phyloP scores from a whole-genome alignment of 164 flowering plant species.

The Saururus chinensis region DNA sequence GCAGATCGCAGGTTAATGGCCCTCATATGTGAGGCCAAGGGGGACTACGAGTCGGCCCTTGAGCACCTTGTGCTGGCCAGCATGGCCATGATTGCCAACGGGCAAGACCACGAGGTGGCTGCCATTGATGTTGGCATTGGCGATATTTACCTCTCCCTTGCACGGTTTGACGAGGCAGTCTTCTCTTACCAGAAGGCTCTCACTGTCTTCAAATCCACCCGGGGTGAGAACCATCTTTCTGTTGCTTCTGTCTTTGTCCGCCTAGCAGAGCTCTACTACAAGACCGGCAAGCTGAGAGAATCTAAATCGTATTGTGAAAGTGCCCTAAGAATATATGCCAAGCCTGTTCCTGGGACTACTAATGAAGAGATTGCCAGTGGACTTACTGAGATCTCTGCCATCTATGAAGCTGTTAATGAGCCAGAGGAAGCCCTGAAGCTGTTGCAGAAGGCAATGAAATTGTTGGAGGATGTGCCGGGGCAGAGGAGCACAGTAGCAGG shows the following conservation, averaged over 20 bases:
- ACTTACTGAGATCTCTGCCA: constrained; percentile 75
- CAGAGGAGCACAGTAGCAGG: constrained; percentile 89
- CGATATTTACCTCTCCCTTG: constrained; percentile 66
- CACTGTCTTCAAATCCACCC: constrained; percentile 85
- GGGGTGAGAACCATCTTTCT: constrained; percentile 82
- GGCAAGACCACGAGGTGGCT: constrained; percentile 87
- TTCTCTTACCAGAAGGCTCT: constrained; percentile 98
- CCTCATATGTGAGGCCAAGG: constrained; percentile 84
- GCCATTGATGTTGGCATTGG: constrained; percentile 93
- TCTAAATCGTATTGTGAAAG: constrained; percentile 91
- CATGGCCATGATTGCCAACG: constrained; percentile 93
- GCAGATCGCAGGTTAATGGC: constrained; percentile 98
- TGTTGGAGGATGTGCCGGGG: constrained; percentile 86
- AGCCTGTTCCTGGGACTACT: constrained; percentile 94
- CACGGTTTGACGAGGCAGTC: constrained; percentile 92
- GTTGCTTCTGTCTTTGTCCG: constrained; percentile 91
- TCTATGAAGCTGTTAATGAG: constrained; percentile 85
- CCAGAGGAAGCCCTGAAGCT: constrained; percentile 90
- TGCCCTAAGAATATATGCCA: constrained; percentile 76
- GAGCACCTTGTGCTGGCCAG: constrained; percentile 98
- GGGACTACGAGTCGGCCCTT: constrained; percentile 84
- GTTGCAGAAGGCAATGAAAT: constrained; percentile 76
- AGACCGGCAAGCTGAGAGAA: constrained; percentile 89
- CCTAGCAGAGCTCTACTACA: constrained; percentile 81
- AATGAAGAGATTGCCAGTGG: constrained; percentile 87